Conservation (phyloP, 1,284 basidiomycete genomes). For the Schizophyllum commune region DNA sequence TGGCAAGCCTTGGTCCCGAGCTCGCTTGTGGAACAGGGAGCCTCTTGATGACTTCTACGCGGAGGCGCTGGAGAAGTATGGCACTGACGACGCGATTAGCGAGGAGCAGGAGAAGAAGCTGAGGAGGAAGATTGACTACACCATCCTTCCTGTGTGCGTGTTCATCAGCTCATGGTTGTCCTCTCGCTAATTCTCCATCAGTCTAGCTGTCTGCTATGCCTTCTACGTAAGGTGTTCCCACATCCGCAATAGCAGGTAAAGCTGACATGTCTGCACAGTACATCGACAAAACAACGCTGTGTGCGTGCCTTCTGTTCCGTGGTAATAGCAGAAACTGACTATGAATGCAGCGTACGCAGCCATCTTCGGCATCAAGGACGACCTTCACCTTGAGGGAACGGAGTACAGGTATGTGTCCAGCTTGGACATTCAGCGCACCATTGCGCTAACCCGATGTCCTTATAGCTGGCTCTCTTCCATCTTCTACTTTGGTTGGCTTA, state of each 20-base stretch:
- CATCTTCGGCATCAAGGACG: constrained; percentile 16
- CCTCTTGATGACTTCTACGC: constrained; percentile 13
- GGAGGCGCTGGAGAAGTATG: constrained; percentile 16
- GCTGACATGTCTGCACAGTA: constrained; percentile 1
- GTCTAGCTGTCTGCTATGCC: constrained; percentile 11
- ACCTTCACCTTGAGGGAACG: constrained; percentile 11
- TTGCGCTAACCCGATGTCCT: too few species aligned
- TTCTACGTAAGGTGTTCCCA: constrained; percentile 7
- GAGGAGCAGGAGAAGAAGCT: constrained; percentile 11
- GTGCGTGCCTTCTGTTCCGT: constrained; percentile 3
- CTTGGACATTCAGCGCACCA: not conserved
- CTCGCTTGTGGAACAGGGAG: constrained; percentile 10
- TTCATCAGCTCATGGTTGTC: not conserved
- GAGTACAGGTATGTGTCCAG: constrained; percentile 11
- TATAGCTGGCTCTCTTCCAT: constrained; percentile 24
- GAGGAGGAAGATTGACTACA: constrained; percentile 12
- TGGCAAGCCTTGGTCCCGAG: constrained; percentile 6
- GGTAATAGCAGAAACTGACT: not conserved
- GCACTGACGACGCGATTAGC: constrained; percentile 11
- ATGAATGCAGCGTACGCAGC: constrained; percentile 6
- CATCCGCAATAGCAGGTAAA: not conserved
- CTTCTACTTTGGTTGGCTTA: constrained; percentile 28
- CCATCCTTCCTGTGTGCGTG: constrained; percentile 12
- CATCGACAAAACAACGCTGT: constrained; percentile 23
- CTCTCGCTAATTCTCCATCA: not conserved